Evolutionary conservation across 768 basidiomycete species (phyloP), one percentile per base, ranked within the genome.

Genomic region (Cyclocybe cylindracea): DNA sequence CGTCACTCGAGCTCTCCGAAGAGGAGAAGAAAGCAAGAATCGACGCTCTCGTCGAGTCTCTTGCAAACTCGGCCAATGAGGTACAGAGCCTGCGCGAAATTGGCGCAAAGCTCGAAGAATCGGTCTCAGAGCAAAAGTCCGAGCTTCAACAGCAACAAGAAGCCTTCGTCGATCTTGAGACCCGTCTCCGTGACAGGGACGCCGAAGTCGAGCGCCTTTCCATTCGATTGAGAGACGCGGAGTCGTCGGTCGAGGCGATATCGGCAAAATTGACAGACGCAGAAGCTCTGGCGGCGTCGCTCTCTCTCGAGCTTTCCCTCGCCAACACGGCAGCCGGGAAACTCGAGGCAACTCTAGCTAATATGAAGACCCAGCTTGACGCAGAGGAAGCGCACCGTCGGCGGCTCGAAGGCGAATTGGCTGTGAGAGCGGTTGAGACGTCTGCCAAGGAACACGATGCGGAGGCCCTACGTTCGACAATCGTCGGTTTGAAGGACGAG

Each of bases 91-190:
- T 55, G 29, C 54, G 38, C 19, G 41, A 48, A 10, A 48, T 29
- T 24, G 36, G 48, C 18, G 39, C 43, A 18, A 39, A 37, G 34
- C 48, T 54, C 44, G 53, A 54, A 7, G 19, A 29, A 11, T 10
- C 36, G 37, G 5, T 36, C 31, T 36, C 51, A 32, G 39, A 37
- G 18, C 40, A 29, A 16, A 35, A 32, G 37, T n/a, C 13, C 32
- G 53, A 50, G 34, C 34, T 35, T 34, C 34, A 43, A 16, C 44
- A 50, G 44, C 39, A 46, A 34, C 42, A 44, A 34, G 24, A 36
- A 39, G 24, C 39, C n/a, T 44, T 54, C 24, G 37, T 41, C 24
- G 48, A 51, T 40, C 55, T 56, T 45, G 46, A 41, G 29, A 54
- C 49, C 46, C 41, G 38, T 19, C 16, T 39, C 42, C 36, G 45